Evolutionary conservation across 345 rosid genomes (phyloP), one percentile per base, ranked within the genome.

Genomic region (Geranium rotundifolium): DNA sequence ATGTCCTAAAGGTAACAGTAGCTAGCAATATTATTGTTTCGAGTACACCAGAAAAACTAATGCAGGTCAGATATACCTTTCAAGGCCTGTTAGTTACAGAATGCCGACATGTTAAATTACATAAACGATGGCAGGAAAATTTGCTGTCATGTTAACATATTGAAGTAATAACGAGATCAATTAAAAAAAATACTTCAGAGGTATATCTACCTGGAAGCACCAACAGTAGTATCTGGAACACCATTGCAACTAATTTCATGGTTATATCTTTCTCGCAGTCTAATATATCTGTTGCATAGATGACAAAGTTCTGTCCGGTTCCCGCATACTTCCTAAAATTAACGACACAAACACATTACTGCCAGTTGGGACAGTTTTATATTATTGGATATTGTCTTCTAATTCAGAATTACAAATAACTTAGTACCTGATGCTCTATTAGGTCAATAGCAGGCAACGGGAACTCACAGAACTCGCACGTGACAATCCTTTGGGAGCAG

Each of bases 391-490:
- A 46, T 9, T 2, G 3, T 49, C 56, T 17, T 50, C 59, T 60
- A 30, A 31, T 31, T 31, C 3, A 46, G 56, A 75, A 57, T 14
- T 55, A 27, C 59, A 2, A 29, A 56, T 31, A 31, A 31, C 37
- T 31, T 31, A 31, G 4, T 75, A 93, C 99, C 99, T 93, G 97
- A 79, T 93, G 99, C 81, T 90, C 91, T 13, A 90, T 82, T 65
- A 93, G 85, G 81, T 93, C 95, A 73, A 84, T 59, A 9, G 95
- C 95, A 61, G 99, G 92, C 80, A 93, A 72, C 0, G 99, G 97
- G 73, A 93, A 93, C 77, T 93, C 97, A 17, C 97, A 93, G 74
- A 90, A 93, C 73, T 93, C 95, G 17, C 97, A 93, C 0, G 97
- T 93, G 64, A 82, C 97, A 62, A 88, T 93, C 76, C 97, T 83